These are phyloP conservation scores for Nannizziopsis arthrosporioides DNA, from an alignment of 2,329 filamentous ascomycete species.

Conservation along the genomic window DNA sequence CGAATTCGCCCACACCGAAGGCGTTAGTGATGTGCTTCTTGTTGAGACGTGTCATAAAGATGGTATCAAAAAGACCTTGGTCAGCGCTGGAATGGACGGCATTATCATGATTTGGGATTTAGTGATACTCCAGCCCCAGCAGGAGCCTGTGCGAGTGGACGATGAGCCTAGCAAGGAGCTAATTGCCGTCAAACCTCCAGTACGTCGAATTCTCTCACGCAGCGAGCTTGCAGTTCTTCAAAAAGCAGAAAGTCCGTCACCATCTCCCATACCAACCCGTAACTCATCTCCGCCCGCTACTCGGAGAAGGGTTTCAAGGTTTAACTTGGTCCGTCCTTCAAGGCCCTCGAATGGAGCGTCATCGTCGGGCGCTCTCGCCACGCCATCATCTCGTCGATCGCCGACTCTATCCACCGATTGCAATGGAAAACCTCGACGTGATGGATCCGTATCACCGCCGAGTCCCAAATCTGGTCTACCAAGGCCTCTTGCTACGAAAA, in stretches of 20 bases:
- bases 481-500: constrained; percentile 21
- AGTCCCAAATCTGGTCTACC: constrained; percentile 24
- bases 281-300: constrained; percentile 40
- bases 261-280: constrained; percentile 32
- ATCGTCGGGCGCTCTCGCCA: constrained; percentile 24
- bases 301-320: constrained; percentile 45
- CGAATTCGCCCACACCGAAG: constrained; percentile 92
- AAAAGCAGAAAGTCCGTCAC: constrained; percentile 36
- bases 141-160: constrained; percentile 23
- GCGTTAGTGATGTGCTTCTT: constrained; percentile 73
- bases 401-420: constrained; percentile 20
- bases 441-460: constrained; percentile 31
- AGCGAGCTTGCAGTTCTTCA: constrained; percentile 74
- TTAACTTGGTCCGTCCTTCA: constrained; percentile 31
- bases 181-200: constrained; percentile 54
- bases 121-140: constrained; percentile 24
- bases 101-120: constrained; percentile 68
- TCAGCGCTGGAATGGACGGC: constrained; percentile 68
- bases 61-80: constrained; percentile 40
- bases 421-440: constrained; percentile 20
- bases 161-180: constrained; percentile 37
- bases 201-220: constrained; percentile 76
- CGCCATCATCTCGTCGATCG: constrained; percentile 23
- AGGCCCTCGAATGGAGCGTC: constrained; percentile 20
- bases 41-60: constrained; percentile 42